Base-by-base conservation (phyloP, 208 protist species). In the Leishmania martiniquensis region DNA sequence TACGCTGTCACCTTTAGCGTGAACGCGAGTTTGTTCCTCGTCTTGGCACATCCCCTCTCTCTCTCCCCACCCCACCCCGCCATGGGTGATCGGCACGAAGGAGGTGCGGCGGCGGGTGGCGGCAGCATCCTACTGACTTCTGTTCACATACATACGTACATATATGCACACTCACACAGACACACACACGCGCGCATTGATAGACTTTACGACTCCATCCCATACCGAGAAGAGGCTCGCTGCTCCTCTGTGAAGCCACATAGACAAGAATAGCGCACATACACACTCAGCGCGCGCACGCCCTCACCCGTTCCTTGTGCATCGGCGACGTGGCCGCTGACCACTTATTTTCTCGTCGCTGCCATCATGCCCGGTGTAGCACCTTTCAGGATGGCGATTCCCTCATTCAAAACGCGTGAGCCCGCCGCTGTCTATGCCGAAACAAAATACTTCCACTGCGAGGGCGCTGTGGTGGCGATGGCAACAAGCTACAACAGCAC, bases 401-500 rank as follows among this genome's bases (percentile, higher is more conserved):
- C n/a, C 6, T 25, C 32, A 22, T 17, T 32, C 42, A 59, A 32
- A 22, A 17, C 29, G 17, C 78, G n/a, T 47, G 39, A 47, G 32
- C 55, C 55, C 66, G 20, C 44, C 45, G 59, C 67, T n/a, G 80
- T 83, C 55, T 72, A 71, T 72, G 75, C 85, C 6, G 77, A 93
- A 51, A 91, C 85, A 0, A 78, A 83, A 4, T 82, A 78, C 34
- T 93, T 93, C 57, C 67, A 83, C 49, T 77, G 74, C 5, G 78
- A 73, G 29, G 80, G 86, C 59, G 83, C 75, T 29, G 90, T 95
- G 1, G 72, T 87, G 45, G 76, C 85, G 32, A 88, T 97, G 77
- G 84, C 88, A 10, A 84, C 90, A 42, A 86, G 87, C 25, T 57
- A 70, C 72, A 73, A 85, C 59, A 82, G 72, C 44, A 79, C 81